Evolutionary conservation across 2,329 filamentous ascomycete species (phyloP).

Genomic region (Pseudogymnoascus sp.): DNA sequence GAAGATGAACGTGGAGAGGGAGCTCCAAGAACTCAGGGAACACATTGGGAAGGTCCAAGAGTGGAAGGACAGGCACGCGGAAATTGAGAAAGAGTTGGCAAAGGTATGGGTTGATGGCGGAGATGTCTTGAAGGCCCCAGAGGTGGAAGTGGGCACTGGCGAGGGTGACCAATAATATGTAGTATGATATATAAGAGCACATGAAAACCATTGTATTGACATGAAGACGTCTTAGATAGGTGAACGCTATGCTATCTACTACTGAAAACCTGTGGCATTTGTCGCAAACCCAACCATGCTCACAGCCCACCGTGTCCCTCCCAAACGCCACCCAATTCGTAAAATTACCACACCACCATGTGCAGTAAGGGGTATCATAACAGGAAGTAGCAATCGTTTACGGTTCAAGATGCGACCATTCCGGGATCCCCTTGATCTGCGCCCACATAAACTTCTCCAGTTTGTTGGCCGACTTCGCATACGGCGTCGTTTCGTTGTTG

Average conservation of each 20-base stretch:
- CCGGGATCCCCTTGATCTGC: constrained; percentile 82
- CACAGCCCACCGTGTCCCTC: background rate
- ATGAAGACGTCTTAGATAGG: background rate
- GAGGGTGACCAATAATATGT: background rate
- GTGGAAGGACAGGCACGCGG: constrained; percentile 68
- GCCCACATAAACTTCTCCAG: constrained; percentile 93
- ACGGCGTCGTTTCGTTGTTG: constrained; percentile 91
- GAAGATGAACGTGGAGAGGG: constrained; percentile 87
- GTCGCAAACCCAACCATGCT: background rate
- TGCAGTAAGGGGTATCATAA: constrained; percentile 5
- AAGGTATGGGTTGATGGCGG: constrained; percentile 27
- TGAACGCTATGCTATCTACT: background rate
- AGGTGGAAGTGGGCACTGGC: background rate
- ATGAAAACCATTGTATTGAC: background rate
- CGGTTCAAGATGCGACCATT: constrained; percentile 59
- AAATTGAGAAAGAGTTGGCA: constrained; percentile 74
- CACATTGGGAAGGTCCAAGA: constrained; percentile 71
- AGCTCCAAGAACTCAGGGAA: constrained; percentile 76
- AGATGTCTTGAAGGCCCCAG: constrained; percentile 7
- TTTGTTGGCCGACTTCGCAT: constrained; percentile 90
- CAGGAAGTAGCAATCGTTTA: background rate
- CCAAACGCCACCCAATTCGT: background rate
- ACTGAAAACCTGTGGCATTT: background rate
- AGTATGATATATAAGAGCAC: constrained; percentile 4
- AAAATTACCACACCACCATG: background rate